phyloP scores from a whole-genome alignment of 1,139 yeast genomes.

The Yamadazyma atlantica region DNA sequence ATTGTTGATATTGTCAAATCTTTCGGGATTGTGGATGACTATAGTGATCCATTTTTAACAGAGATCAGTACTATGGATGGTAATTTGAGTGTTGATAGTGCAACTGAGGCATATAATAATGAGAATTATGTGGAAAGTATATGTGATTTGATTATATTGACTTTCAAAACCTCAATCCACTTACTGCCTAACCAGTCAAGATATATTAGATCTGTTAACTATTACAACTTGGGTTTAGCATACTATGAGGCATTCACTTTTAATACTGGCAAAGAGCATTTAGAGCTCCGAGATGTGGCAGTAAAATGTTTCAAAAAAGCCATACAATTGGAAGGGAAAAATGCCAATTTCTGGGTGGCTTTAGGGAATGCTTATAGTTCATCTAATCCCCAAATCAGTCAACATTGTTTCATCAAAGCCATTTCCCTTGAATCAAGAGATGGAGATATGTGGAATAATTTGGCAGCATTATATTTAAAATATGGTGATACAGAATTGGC shows the following conservation, averaged over 20 bases:
- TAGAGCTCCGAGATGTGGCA: constrained; percentile 25
- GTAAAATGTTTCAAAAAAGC: constrained; percentile 62
- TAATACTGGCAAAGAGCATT: constrained; percentile 21
- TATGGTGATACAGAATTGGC: constrained; percentile 74
- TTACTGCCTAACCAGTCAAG: constrained; percentile 40
- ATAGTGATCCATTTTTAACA: constrained; percentile 48
- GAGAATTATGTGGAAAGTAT: constrained; percentile 22
- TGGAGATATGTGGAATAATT: constrained; percentile 72
- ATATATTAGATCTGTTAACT: constrained; percentile 56
- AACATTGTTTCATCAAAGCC: constrained; percentile 90
- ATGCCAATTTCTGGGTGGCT: constrained; percentile 76
- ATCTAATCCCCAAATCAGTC: constrained; percentile 70
- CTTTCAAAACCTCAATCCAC: constrained; percentile 29
- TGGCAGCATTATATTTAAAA: constrained; percentile 74
- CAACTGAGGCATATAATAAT: constrained; percentile 11
- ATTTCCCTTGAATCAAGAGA: constrained; percentile 67
- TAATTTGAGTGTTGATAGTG: constrained; percentile 11
- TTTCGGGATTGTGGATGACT: constrained; percentile 35
- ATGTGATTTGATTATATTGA: constrained; percentile 24
- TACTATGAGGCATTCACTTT: constrained; percentile 49
- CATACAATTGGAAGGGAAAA: constrained; percentile 66
- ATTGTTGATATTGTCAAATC: constrained; percentile 32
- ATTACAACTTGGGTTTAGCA: constrained; percentile 72
- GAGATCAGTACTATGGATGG: constrained; percentile 10
- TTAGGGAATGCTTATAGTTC: constrained; percentile 70